Evolutionary conservation across 2,329 filamentous ascomycete genomes (phyloP), one percentile per base, ranked within the genome.

Genomic region (Beauveria asiatica): DNA sequence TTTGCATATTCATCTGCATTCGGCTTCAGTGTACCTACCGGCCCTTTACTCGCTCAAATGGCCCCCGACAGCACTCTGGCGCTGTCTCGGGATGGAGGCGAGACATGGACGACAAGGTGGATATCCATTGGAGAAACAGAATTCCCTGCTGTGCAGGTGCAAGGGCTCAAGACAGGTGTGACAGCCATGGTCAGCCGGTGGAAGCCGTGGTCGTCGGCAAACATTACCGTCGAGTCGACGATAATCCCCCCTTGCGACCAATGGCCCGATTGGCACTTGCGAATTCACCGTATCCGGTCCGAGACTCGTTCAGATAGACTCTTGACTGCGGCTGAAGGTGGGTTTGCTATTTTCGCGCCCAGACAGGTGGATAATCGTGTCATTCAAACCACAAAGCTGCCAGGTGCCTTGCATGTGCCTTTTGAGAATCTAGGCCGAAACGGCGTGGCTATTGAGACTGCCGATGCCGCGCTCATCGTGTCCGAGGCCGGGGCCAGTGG

Each of bases 1-100:
- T 77, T 79, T 46, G 76, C 76, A 3, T 79, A 80, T 64, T 80
- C 78, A 0, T 80, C 78, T 0, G 66, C 75, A 0, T 80, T 80
- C 46, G 73, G 70, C 0, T 80, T 80, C 57, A 74, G 71, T 8
- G 76, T 78, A 0, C 76, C 76, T 0, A 72, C 70, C 0, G 76
- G 76, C 25, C 70, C 64, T 1, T 59, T 69, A 1, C 64, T 71
- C 8, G 63, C 66, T 25, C 76, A 75, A 37, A 66, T 71, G 19
- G 72, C 71, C 0, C 72, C 71, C 0, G 72, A 74, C 33, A 74
- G 63, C 17, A 62, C 64, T 0, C 41, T 74, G 1, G 67, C 65
- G 0, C 11, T 74, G 17, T 74, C 70, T 13, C 57, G 64, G 9
- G 72, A 74, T 3, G 67, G 65, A 0, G 66, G 66, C 1, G 70